Conservation (phyloP, 1,284 basidiomycete genomes). For the Ustilago cynodontis region DNA sequence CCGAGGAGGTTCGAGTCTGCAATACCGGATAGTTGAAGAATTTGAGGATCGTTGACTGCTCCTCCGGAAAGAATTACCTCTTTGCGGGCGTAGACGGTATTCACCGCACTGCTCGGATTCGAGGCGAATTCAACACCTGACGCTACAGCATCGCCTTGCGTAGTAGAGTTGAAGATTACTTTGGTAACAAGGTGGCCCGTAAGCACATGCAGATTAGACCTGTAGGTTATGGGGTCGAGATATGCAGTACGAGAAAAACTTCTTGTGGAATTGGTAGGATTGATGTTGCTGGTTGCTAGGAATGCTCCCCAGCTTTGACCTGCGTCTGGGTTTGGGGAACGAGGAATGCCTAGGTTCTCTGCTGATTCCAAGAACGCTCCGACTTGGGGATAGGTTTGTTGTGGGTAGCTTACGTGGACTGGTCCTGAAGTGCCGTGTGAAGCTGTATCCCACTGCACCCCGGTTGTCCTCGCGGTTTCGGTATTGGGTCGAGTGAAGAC, state of each 20-base stretch:
- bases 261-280: slow-evolving; percentile 77
- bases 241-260: slow-evolving; percentile 79
- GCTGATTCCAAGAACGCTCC: slow-evolving; percentile 51
- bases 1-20: slow-evolving; percentile 74
- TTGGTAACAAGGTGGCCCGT: slow-evolving; percentile 76
- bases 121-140: slow-evolving; percentile 73
- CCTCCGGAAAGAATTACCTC: slow-evolving; percentile 72
- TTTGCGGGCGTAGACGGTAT: slow-evolving; percentile 65
- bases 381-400: slow-evolving; percentile 43
- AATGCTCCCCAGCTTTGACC: slow-evolving; percentile 75
- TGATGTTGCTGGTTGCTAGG: slow-evolving; percentile 77
- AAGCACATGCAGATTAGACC: slow-evolving; percentile 77
- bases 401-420: slow-evolving; percentile 68
- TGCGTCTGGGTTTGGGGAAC: slow-evolving; percentile 72
- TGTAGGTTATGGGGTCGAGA: slow-evolving; percentile 76
- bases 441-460: slow-evolving; percentile 63
- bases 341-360: slow-evolving; percentile 71
- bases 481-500: slow-evolving; percentile 71
- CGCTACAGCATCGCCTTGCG: slow-evolving; percentile 70
- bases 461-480: slow-evolving; percentile 33
- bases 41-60: slow-evolving; percentile 71
- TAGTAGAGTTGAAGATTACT: slow-evolving; percentile 74
- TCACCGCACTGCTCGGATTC: not conserved
- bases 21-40: slow-evolving; percentile 72
- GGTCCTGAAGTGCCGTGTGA: slow-evolving; percentile 73